phyloP scores from a whole-genome alignment of 306 rosid genomes.

The Castanea sativa region DNA sequence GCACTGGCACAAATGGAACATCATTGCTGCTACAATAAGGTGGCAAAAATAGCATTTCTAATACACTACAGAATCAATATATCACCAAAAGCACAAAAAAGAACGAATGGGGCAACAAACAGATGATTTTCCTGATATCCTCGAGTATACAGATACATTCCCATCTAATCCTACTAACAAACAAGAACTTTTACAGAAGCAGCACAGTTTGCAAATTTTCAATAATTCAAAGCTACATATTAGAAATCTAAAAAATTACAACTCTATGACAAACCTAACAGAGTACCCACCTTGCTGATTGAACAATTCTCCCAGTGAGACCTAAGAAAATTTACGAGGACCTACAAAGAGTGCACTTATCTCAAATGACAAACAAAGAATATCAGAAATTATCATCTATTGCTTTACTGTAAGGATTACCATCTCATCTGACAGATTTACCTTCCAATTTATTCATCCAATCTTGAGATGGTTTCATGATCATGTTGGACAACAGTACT shows the following conservation, averaged over 20 bases:
- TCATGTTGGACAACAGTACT: conserved; percentile 2
- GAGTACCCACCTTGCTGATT: conserved; percentile 21
- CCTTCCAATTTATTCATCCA: background rate
- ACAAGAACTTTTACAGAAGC: conserved; percentile 18
- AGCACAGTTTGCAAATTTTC: conserved; percentile 18
- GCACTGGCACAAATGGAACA: too few relatives aligned
- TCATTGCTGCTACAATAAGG: too few relatives aligned
- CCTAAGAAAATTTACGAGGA: conserved; percentile 29
- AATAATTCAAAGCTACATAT: conserved; percentile 15
- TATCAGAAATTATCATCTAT: conserved; percentile 11
- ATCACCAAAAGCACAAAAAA: background rate
- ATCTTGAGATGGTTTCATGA: background rate
- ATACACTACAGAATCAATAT: too few relatives aligned
- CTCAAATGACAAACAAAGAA: conserved; percentile 33
- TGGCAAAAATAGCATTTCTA: too few relatives aligned
- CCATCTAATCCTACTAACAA: conserved; percentile 8
- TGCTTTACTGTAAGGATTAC: background rate
- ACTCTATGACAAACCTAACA: conserved; percentile 12
- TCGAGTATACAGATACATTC: conserved; percentile 9
- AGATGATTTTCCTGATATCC: conserved; percentile 10
- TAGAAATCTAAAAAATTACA: conserved; percentile 24
- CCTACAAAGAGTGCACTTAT: conserved; percentile 39
- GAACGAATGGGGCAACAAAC: background rate
- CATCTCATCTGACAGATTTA: conserved; percentile 22
- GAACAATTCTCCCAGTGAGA: conserved; percentile 20